Evolutionary conservation across 805 yeast genomes (phyloP).

Genomic region (Barnettozyma sp.): DNA sequence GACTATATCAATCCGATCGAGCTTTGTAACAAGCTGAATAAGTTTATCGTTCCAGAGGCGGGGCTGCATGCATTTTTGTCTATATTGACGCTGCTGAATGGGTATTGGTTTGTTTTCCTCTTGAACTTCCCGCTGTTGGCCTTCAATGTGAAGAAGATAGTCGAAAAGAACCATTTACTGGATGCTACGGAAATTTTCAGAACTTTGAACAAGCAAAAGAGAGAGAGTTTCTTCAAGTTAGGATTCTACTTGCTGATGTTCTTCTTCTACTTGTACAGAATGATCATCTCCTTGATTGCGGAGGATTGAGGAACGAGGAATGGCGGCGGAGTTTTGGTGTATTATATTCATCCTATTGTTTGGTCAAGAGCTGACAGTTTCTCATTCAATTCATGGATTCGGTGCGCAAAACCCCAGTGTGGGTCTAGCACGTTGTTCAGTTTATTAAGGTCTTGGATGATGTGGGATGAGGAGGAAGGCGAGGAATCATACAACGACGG

Average conservation of each 20-base stretch:
- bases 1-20: slow-evolving; percentile 98
- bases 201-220: slow-evolving; percentile 87
- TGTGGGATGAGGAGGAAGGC: slow-evolving; percentile 2
- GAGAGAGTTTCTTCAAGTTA: slow-evolving; percentile 82
- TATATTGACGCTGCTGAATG: slow-evolving; percentile 66
- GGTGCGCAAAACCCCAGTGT: slow-evolving; percentile 18
- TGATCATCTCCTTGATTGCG: slow-evolving; percentile 85
- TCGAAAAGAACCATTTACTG: slow-evolving; percentile 73
- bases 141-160: slow-evolving; percentile 73
- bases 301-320: slow-evolving; percentile 12
- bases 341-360: background rate
- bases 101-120: slow-evolving; percentile 87
- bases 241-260: slow-evolving; percentile 89
- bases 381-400: slow-evolving; percentile 11
- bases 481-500: too few relatives aligned
- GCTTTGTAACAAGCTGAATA: slow-evolving; percentile 86
- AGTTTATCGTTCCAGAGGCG: slow-evolving; percentile 87
- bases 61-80: slow-evolving; percentile 70
- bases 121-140: slow-evolving; percentile 79
- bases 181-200: slow-evolving; percentile 98
- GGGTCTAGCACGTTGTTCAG: slow-evolving; percentile 26
- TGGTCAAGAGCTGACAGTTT: slow-evolving; percentile 10
- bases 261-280: slow-evolving; percentile 92
- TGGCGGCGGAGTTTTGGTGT: background rate
- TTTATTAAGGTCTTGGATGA: slow-evolving; percentile 22